These are phyloP conservation scores for Acidiella bohemica DNA, from an alignment of 495 filamentous ascomycete species.

Conservation along the genomic window DNA sequence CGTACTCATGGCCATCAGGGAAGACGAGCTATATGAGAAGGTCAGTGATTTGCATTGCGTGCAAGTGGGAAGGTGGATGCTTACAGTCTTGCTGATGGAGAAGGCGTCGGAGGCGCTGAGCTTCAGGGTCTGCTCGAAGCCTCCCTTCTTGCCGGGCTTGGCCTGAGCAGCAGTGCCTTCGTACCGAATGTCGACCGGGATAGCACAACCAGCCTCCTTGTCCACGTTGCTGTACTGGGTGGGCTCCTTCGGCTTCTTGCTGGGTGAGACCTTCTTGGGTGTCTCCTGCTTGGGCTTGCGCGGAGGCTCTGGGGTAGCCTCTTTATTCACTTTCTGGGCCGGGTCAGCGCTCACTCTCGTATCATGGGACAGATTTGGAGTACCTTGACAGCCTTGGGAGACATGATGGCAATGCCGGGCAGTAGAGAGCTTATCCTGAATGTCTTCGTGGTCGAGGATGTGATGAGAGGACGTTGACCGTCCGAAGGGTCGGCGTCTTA, in stretches of 20 bases:
- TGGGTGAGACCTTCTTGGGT: conserved; percentile 4
- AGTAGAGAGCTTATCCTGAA: too few species aligned
- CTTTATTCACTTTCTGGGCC: conserved; percentile 5
- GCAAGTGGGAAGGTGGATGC: background rate
- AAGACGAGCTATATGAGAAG: conserved; percentile 1
- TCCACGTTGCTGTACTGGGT: background rate
- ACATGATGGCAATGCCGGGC: conserved; percentile 1
- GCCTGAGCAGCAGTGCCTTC: conserved; percentile 9
- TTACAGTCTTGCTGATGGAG: conserved; percentile 13
- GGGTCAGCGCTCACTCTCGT: too few species aligned
- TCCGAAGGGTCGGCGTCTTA: too few species aligned
- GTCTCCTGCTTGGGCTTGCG: conserved; percentile 1
- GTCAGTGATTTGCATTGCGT: background rate
- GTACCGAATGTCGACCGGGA: conserved; percentile 11
- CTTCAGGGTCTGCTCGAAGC: conserved; percentile 8
- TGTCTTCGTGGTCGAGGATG: too few species aligned
- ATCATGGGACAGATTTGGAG: too few species aligned
- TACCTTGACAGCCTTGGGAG: conserved; percentile 6
- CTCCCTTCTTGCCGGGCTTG: conserved; percentile 3
- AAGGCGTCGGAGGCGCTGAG: conserved; percentile 13
- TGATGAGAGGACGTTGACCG: too few species aligned
- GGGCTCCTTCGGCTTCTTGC: conserved; percentile 13
- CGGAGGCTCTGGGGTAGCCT: conserved; percentile 4
- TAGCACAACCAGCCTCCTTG: conserved; percentile 1
- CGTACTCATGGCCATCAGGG: conserved; percentile 11